phyloP scores from a whole-genome alignment of 2,329 filamentous ascomycete genomes.

The Blumeria hordei region DNA sequence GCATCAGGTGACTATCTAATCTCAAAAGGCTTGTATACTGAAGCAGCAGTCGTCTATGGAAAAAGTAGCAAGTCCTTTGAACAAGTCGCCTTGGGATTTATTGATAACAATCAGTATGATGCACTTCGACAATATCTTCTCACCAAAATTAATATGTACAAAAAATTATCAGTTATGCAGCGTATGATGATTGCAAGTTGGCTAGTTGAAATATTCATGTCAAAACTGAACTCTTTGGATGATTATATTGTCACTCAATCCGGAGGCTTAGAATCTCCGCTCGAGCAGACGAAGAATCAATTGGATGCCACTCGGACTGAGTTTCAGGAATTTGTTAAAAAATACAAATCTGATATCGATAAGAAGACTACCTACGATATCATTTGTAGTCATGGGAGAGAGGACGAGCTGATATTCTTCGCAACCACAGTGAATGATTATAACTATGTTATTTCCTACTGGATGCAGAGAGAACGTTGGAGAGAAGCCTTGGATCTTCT shows the following conservation, averaged over 20 bases:
- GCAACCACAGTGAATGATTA: constrained; percentile 76
- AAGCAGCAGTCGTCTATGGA: constrained; percentile 77
- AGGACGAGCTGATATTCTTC: constrained; percentile 79
- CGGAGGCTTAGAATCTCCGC: constrained; percentile 50
- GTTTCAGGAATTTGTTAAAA: constrained; percentile 69
- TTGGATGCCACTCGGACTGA: constrained; percentile 49
- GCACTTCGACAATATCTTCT: constrained; percentile 74
- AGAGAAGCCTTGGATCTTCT: constrained; percentile 63
- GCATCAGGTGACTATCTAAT: constrained; percentile 78
- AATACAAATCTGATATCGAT: constrained; percentile 71
- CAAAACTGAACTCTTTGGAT: constrained; percentile 80
- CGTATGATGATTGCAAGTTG: constrained; percentile 85
- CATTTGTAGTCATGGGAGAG: constrained; percentile 81
- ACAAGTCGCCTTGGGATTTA: constrained; percentile 74
- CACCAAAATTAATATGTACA: constrained; percentile 59
- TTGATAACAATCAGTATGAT: constrained; percentile 76
- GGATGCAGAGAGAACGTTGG: constrained; percentile 92
- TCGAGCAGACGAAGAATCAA: constrained; percentile 46
- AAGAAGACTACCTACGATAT: constrained; percentile 85
- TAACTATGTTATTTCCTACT: constrained; percentile 87
- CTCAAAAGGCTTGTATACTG: constrained; percentile 54
- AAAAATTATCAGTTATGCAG: constrained; percentile 74
- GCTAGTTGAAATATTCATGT: constrained; percentile 93
- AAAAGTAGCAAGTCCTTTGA: constrained; percentile 95
- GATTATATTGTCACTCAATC: constrained; percentile 81